Evolutionary conservation across 2,329 filamentous ascomycete species (phyloP).

Genomic region (Dothistroma septosporum): DNA sequence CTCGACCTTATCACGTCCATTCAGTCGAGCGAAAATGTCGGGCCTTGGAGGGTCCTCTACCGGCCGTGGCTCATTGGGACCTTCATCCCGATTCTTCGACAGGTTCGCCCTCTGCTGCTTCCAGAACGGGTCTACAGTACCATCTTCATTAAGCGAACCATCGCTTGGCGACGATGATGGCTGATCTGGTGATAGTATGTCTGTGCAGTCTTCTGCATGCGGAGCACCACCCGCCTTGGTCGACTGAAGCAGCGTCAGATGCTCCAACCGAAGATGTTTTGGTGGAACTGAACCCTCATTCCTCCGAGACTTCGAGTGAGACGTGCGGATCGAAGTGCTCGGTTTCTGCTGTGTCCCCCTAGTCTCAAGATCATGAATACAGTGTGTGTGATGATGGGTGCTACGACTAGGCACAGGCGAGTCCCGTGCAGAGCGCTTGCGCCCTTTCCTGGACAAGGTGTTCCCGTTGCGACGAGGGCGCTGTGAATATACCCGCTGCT

Average conservation of each 20-base stretch:
- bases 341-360: no score
- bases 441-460: not conserved
- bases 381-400: no score
- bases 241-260: no score
- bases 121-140: not conserved
- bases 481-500: not conserved
- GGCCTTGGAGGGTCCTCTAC: not conserved
- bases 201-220: not conserved
- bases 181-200: not conserved
- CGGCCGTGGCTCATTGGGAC: not conserved
- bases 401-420: not conserved
- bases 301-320: no score
- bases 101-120: not conserved
- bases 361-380: no score
- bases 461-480: not conserved
- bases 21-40: not conserved
- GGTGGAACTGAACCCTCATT: no score
- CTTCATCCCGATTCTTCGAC: not conserved
- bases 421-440: not conserved
- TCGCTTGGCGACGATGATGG: not conserved
- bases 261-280: no score
- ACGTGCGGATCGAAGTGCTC: no score
- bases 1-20: not conserved
- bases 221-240: not conserved
- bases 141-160: not conserved